Evolutionary conservation across 768 basidiomycete genomes (phyloP).

Genomic region (Serendipita indica): DNA sequence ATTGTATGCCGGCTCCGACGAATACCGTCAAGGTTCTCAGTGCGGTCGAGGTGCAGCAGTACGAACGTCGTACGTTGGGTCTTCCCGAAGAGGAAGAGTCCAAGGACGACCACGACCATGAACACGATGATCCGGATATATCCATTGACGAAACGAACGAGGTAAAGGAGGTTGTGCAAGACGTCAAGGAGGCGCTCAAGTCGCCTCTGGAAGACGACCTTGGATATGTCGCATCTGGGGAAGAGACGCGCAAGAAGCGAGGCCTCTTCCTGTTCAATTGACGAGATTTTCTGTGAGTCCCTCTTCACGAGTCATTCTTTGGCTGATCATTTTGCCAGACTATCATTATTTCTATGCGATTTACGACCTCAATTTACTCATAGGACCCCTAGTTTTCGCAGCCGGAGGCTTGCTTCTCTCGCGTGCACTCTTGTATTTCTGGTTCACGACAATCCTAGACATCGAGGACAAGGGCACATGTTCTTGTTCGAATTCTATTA

Average conservation of each 20-base stretch:
- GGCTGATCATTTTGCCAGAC: too few relatives aligned
- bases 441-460: not conserved
- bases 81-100: not conserved
- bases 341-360: not conserved
- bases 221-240: not conserved
- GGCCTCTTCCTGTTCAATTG: not conserved
- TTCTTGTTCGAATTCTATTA: too few relatives aligned
- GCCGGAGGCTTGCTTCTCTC: not conserved
- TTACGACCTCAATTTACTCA: not conserved
- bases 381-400: not conserved
- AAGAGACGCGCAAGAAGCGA: not conserved
- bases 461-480: too few relatives aligned
- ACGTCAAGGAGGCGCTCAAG: too few relatives aligned
- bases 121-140: not conserved
- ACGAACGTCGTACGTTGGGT: not conserved
- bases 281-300: too few relatives aligned
- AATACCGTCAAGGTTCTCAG: conserved; percentile 7
- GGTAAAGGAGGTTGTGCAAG: not conserved
- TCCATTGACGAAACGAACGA: not conserved
- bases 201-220: too few relatives aligned
- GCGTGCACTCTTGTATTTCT: not conserved
- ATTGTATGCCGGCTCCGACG: conserved; percentile 6
- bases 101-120: not conserved
- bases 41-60: not conserved
- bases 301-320: too few relatives aligned